Evolutionary conservation across 169 alveolate species (phyloP), one percentile per base, ranked within the genome.

Genomic region (Babesia microti): DNA sequence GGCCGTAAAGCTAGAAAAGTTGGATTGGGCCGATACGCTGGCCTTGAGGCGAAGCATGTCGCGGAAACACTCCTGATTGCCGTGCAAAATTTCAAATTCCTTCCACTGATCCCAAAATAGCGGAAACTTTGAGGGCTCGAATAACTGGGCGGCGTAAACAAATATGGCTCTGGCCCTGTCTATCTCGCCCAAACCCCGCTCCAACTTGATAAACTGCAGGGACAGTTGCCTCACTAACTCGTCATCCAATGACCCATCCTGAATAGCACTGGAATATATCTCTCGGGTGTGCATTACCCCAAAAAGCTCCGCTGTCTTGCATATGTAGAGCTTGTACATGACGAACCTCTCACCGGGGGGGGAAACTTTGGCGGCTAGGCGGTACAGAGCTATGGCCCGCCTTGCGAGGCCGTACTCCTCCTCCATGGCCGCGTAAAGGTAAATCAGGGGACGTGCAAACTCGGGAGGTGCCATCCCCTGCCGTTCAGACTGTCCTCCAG

Each of bases 111-210:
- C 48, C 81, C 81, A 72, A 71, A 78, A 75, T 42, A 49, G 57
- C 27, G 51, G 56, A 54, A 71, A 68, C 30, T 51, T 78, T 29
- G 75, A 66, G 6, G 96, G 96, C 63, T 89, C 92, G 63, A 89
- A 84, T 28, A 81, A 73, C 52, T 91, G 85, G 7, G 91, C 59
- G 35, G 84, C 44, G 72, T 86, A 91, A 40, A 69, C 59, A 70
- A 70, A 91, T 15, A 91, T 86, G 15, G 88, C 91, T 42, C 97
- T 83, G 1, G 94, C 95, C 55, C 97, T 67, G 48, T 88, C 92
- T 7, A 87, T 76, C 63, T 91, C 97, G 6, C 94, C 95, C 30
- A 91, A 69, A 35, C 87, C 88, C 17, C 89, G 70, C 59, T 91
- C 97, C 47, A 91, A 68, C 26, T 83, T 68, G 23, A 89, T 84